These are phyloP conservation scores for Eucalyptus regnans DNA, from an alignment of 345 rosid genomes.

Conservation along the genomic window DNA sequence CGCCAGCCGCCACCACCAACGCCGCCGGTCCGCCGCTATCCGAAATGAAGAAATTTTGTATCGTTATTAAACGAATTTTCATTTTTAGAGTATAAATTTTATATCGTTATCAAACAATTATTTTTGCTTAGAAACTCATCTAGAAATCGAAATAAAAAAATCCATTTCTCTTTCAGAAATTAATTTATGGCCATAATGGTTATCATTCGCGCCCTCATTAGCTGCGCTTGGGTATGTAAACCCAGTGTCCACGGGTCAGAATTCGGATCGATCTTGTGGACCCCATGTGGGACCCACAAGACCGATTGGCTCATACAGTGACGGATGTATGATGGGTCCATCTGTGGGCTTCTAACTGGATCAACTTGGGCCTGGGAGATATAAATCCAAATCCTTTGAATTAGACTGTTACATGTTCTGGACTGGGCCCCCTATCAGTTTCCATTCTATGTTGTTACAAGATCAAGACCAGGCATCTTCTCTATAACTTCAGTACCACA, in stretches of 20 bases:
- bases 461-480: background rate
- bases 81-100: too few species aligned
- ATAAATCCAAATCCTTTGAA: background rate
- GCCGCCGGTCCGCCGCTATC: too few species aligned
- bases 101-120: too few species aligned
- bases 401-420: background rate
- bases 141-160: too few species aligned
- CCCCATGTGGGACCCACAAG: background rate
- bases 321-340: background rate
- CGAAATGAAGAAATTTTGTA: too few species aligned
- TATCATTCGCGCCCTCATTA: too few species aligned
- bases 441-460: background rate
- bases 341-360: background rate
- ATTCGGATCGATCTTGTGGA: background rate
- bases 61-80: too few species aligned
- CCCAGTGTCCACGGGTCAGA: background rate
- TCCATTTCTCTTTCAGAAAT: too few species aligned
- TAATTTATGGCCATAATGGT: too few species aligned
- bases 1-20: too few species aligned
- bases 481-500: background rate
- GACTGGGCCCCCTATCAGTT: background rate
- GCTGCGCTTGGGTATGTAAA: background rate
- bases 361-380: background rate
- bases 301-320: accelerated
- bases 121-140: too few species aligned